A percentile compares a stretch with the other conserved stretches of the same genome.
These are phyloP conservation scores for Kuraishia floccosa DNA, from an alignment of 805 yeast genomes.

Conservation along the genomic window DNA sequence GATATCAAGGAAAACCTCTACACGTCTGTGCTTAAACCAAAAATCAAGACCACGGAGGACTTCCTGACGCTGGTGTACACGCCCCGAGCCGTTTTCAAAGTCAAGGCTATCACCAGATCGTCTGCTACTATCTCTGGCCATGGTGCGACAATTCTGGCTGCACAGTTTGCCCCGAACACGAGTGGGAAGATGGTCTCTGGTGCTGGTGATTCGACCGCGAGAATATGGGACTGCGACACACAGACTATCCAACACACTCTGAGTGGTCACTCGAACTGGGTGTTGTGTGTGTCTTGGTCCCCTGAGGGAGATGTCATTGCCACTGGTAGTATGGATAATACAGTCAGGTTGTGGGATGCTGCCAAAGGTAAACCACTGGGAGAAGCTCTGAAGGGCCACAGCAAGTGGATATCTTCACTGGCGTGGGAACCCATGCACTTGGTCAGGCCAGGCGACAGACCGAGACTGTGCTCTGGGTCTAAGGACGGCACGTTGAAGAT, in stretches of 20 bases:
- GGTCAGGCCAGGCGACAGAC: constrained; percentile 49
- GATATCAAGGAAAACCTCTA: constrained; percentile 76
- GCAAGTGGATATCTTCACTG: constrained; percentile 81
- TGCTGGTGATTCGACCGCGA: constrained; percentile 91
- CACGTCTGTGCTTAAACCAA: constrained; percentile 74
- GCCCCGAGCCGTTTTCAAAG: constrained; percentile 92
- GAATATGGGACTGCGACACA: constrained; percentile 95
- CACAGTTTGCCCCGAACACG: constrained; percentile 88
- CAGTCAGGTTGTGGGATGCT: constrained; percentile 82
- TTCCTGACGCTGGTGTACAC: constrained; percentile 83
- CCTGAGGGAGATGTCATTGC: constrained; percentile 89
- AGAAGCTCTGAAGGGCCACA: constrained; percentile 65
- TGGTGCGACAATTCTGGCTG: constrained; percentile 84
- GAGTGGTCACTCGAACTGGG: constrained; percentile 88
- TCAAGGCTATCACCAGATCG: constrained; percentile 80
- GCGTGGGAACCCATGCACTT: constrained; percentile 93
- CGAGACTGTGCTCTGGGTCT: constrained; percentile 76
- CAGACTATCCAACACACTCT: constrained; percentile 81
- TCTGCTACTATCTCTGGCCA: constrained; percentile 93
- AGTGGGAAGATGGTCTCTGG: constrained; percentile 86
- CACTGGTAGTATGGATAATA: constrained; percentile 92
- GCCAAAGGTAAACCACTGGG: constrained; percentile 66
- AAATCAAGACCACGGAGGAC: constrained; percentile 85
- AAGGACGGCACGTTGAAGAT: constrained; percentile 84
- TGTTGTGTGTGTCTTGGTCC: constrained; percentile 80